Conservation (phyloP, 805 yeast genomes). For the Nakazawaea ambrosiae region DNA sequence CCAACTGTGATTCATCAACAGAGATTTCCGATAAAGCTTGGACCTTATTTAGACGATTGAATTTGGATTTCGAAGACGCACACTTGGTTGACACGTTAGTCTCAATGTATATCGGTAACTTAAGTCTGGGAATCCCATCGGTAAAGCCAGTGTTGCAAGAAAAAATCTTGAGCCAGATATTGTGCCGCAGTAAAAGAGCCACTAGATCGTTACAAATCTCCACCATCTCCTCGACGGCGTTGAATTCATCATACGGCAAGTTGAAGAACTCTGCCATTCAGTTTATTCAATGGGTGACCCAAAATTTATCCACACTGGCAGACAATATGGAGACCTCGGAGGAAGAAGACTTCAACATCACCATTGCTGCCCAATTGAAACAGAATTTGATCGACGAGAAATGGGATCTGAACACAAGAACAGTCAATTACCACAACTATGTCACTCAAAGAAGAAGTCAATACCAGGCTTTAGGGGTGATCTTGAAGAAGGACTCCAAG, state of each 20-base stretch:
- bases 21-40: conserved; percentile 49
- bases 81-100: conserved; percentile 37
- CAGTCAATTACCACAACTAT: conserved; percentile 27
- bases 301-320: conserved; percentile 9
- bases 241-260: conserved; percentile 44
- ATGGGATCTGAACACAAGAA: conserved; percentile 14
- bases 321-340: conserved; percentile 13
- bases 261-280: conserved; percentile 52
- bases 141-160: conserved; percentile 49
- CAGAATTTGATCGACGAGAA: conserved; percentile 39
- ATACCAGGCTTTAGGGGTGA: conserved; percentile 73
- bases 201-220: conserved; percentile 35
- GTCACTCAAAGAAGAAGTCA: conserved; percentile 50
- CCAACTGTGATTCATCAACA: conserved; percentile 52
- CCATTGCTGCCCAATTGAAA: conserved; percentile 46
- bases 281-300: conserved; percentile 57
- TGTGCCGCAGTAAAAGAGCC: conserved; percentile 48
- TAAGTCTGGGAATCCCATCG: conserved; percentile 36
- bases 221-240: conserved; percentile 50
- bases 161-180: conserved; percentile 44
- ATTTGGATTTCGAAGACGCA: conserved; percentile 44
- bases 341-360: conserved; percentile 27
- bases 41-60: conserved; percentile 40
- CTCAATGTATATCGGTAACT: conserved; percentile 45
- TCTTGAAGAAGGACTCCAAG: conserved; percentile 39